A percentile compares a stretch with the other conserved stretches of the same genome.
These are phyloP conservation scores for Barnettozyma sucrosica DNA, from an alignment of 805 yeast genomes.

Conservation along the genomic window DNA sequence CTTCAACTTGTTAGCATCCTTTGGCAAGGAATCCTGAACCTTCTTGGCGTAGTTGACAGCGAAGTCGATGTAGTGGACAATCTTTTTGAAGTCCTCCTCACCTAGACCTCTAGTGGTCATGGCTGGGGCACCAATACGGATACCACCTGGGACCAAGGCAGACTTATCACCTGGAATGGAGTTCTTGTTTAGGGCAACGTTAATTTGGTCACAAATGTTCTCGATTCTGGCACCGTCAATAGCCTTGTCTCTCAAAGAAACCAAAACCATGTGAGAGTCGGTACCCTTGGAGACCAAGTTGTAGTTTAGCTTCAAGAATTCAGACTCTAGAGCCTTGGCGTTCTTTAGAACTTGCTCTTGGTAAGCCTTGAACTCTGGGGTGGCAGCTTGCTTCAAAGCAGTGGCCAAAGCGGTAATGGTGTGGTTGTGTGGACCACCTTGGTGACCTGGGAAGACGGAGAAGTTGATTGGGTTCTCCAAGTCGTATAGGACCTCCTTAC, in stretches of 20 bases:
- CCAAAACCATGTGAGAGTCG: slow-evolving; percentile 86
- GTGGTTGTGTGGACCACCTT: slow-evolving; percentile 99
- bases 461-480: slow-evolving; percentile 90
- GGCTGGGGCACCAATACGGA: slow-evolving; percentile 97
- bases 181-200: slow-evolving; percentile 94
- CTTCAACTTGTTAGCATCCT: slow-evolving; percentile 90
- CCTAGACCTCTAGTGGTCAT: slow-evolving; percentile 96
- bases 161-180: slow-evolving; percentile 95
- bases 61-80: slow-evolving; percentile 71
- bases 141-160: slow-evolving; percentile 93
- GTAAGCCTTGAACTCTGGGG: slow-evolving; percentile 84
- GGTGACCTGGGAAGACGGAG: slow-evolving; percentile 98
- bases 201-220: slow-evolving; percentile 79
- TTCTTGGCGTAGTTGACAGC: slow-evolving; percentile 57
- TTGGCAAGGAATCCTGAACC: slow-evolving; percentile 75
- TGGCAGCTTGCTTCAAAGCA: slow-evolving; percentile 85
- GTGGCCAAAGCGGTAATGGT: slow-evolving; percentile 95
- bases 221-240: slow-evolving; percentile 97
- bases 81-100: slow-evolving; percentile 69
- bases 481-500: slow-evolving; percentile 80
- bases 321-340: slow-evolving; percentile 70
- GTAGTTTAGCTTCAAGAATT: slow-evolving; percentile 58
- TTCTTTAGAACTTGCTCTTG: slow-evolving; percentile 79
- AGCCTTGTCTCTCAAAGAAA: slow-evolving; percentile 66
- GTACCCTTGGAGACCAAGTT: slow-evolving; percentile 88